Evolutionary conservation across 1,139 yeast species (phyloP).

Genomic region (Suhomyces kunorum): DNA sequence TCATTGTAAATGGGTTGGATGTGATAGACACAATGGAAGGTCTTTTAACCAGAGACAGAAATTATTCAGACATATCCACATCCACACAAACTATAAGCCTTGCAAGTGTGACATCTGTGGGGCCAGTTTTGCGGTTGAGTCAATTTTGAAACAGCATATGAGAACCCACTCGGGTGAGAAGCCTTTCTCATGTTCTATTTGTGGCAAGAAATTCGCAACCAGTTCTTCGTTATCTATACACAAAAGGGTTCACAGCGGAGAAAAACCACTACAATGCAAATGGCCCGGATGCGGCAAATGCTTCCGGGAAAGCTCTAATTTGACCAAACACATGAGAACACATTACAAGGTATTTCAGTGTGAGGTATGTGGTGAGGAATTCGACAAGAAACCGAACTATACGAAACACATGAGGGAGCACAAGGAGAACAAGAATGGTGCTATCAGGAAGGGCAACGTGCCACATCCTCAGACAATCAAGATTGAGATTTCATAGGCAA

Average conservation of each 20-base stretch:
- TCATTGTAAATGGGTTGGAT: conserved; percentile 75
- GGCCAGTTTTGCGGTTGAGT: conserved; percentile 66
- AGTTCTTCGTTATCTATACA: conserved; percentile 57
- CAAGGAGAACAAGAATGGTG: conserved; percentile 7
- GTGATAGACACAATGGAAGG: conserved; percentile 62
- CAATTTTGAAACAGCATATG: conserved; percentile 70
- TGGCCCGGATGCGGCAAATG: conserved; percentile 80
- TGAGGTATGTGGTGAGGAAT: conserved; percentile 51
- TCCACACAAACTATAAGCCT: conserved; percentile 84
- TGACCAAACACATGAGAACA: conserved; percentile 81
- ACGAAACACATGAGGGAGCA: conserved; percentile 42
- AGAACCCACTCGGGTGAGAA: conserved; percentile 87
- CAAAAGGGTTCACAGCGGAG: conserved; percentile 56
- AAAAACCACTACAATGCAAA: conserved; percentile 79
- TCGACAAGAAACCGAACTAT: conserved; percentile 44
- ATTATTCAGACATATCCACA: conserved; percentile 78
- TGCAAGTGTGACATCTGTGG: conserved; percentile 68
- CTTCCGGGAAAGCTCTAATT: conserved; percentile 85
- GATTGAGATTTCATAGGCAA: conserved; percentile 1
- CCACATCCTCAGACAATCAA: not conserved
- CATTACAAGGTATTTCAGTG: conserved; percentile 58
- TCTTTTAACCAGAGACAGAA: conserved; percentile 84
- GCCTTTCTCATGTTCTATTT: conserved; percentile 50
- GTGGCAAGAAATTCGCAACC: conserved; percentile 56
- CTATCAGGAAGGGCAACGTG: not conserved